Evolutionary conservation across 495 filamentous ascomycete genomes (phyloP).

Genomic region (Saxophila tyrrhenica): DNA sequence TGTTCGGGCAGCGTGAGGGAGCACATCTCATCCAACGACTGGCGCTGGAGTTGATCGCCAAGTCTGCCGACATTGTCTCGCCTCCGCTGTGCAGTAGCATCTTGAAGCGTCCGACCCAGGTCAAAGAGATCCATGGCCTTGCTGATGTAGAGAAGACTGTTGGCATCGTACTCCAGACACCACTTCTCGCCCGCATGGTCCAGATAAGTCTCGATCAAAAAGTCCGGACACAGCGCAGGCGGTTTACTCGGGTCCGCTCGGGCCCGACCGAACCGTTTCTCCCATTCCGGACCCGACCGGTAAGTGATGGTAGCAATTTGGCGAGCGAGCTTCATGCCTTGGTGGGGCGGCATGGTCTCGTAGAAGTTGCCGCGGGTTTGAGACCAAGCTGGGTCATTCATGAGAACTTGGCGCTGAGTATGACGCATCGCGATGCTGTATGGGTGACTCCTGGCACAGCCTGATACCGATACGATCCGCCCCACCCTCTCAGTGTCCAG

Average conservation of each 20-base stretch:
- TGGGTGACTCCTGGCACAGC: slow-evolving; percentile 88
- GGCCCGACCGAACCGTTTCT: slow-evolving; percentile 80
- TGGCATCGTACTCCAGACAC: slow-evolving; percentile 94
- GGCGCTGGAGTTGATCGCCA: slow-evolving; percentile 22
- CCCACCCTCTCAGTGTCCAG: slow-evolving; percentile 72
- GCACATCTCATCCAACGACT: slow-evolving; percentile 37
- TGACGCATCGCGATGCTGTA: slow-evolving; percentile 99
- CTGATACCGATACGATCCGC: slow-evolving; percentile 79
- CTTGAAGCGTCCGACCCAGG: slow-evolving; percentile 58
- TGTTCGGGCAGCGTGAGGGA: slow-evolving; percentile 72
- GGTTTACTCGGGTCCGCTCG: slow-evolving; percentile 76
- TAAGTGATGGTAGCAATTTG: slow-evolving; percentile 98
- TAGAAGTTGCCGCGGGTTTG: slow-evolving; percentile 85
- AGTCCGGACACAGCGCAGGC: slow-evolving; percentile 90
- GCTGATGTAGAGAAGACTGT: slow-evolving; percentile 90
- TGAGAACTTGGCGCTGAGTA: slow-evolving; percentile 91
- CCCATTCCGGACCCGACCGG: slow-evolving; percentile 94
- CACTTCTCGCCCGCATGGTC: slow-evolving; percentile 99
- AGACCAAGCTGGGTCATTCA: slow-evolving; percentile 97
- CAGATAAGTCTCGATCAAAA: slow-evolving; percentile 95
- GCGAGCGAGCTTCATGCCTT: slow-evolving; percentile 93
- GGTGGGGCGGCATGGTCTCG: slow-evolving; percentile 74
- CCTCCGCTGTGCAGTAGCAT: slow-evolving; percentile 37
- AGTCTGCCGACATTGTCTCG: slow-evolving; percentile 41
- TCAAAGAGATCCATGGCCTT: slow-evolving; percentile 99